A percentile compares a stretch with the other conserved stretches of the same genome.
Conservation (phyloP, 2,329 filamentous ascomycete species). For the Zymoseptoria tritici region DNA sequence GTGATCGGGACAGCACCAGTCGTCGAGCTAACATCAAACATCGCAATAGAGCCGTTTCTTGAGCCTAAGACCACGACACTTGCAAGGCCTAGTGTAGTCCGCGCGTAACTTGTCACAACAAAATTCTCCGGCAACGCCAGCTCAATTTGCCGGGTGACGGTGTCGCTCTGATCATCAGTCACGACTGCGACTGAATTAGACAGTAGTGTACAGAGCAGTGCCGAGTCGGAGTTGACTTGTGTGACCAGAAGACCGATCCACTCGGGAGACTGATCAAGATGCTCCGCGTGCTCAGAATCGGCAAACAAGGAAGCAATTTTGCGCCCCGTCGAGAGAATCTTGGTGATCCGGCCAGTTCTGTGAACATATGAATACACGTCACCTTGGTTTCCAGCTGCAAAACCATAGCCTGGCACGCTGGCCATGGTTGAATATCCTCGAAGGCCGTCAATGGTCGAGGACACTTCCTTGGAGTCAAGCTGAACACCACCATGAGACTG, state of each 20-base stretch:
- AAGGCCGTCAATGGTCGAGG: slow-evolving; percentile 29
- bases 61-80: slow-evolving; percentile 43
- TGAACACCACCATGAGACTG: slow-evolving; percentile 25
- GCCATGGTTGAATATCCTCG: slow-evolving; percentile 43
- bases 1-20: background rate
- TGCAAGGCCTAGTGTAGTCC: background rate
- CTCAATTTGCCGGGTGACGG: slow-evolving; percentile 1
- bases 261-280: background rate
- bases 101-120: slow-evolving; percentile 44
- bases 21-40: slow-evolving; percentile 20
- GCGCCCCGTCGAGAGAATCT: slow-evolving; percentile 25
- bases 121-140: slow-evolving; percentile 36
- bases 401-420: slow-evolving; percentile 33
- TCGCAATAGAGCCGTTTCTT: slow-evolving; percentile 46
- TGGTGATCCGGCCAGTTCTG: slow-evolving; percentile 10
- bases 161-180: slow-evolving; percentile 2
- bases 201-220: slow-evolving; percentile 12
- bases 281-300: slow-evolving; percentile 1
- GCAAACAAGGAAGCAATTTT: slow-evolving; percentile 31
- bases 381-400: slow-evolving; percentile 42
- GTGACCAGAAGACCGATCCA: slow-evolving; percentile 32
- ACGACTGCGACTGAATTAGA: background rate
- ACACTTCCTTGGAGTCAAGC: slow-evolving; percentile 1
- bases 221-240: slow-evolving; percentile 30
- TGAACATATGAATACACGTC: slow-evolving; percentile 34